A percentile compares a stretch with the other conserved stretches of the same genome.
phyloP scores from a whole-genome alignment of 164 flowering plant genomes.

The Cinnamomum micranthum region DNA sequence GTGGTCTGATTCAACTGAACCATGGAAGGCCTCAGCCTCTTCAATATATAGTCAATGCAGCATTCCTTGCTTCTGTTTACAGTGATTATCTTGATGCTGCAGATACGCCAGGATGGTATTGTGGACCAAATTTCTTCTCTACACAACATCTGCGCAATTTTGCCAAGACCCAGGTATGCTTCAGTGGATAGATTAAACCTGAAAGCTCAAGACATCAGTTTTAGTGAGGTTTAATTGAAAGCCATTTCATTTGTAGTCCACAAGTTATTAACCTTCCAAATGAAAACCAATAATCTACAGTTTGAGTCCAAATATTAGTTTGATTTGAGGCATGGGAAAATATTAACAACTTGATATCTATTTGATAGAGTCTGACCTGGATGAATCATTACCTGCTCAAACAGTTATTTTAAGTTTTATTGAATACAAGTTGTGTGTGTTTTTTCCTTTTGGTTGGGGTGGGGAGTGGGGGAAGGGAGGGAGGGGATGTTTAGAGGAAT shows the following conservation, averaged over 20 bases:
- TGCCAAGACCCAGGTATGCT: conserved; percentile 79
- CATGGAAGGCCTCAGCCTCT: conserved; percentile 96
- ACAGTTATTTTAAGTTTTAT: no score
- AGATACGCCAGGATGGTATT: conserved; percentile 99
- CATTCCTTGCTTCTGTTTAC: conserved; percentile 79
- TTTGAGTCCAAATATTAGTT: no score
- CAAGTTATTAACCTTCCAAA: no score
- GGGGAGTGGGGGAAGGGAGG: no score
- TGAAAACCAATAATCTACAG: no score
- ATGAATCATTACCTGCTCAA: background rate
- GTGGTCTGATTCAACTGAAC: conserved; percentile 87
- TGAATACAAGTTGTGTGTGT: no score
- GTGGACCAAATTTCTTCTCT: conserved; percentile 90
- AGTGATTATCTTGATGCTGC: conserved; percentile 94
- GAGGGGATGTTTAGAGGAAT: no score
- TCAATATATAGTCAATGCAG: conserved; percentile 89
- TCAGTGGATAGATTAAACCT: background rate
- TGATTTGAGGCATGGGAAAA: background rate
- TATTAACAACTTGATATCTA: background rate
- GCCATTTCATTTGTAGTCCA: background rate
- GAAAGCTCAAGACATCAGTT: background rate
- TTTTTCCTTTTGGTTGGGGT: no score
- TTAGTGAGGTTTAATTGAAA: background rate
- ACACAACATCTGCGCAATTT: conserved; percentile 70
- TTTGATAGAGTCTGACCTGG: background rate